phyloP scores from a whole-genome alignment of 1,139 yeast genomes.

The Magnusiomyces ingens region DNA sequence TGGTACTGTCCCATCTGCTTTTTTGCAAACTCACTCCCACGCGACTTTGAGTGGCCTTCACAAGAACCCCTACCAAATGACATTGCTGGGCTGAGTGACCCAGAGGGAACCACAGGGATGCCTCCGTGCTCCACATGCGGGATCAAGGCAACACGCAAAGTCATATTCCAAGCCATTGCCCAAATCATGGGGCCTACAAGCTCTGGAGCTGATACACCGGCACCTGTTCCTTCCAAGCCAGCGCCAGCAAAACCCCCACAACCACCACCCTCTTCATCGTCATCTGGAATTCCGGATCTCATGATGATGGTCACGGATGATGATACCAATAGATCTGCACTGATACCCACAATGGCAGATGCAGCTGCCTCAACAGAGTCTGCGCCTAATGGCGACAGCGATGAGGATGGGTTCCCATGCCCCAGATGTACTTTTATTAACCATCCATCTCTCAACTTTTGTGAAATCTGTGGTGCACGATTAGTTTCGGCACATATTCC shows the following conservation, averaged over 20 bases:
- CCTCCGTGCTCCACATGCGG: constrained; percentile 80
- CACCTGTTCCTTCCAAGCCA: not conserved
- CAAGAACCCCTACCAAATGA: not conserved
- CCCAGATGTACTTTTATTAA: constrained; percentile 80
- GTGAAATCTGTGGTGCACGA: constrained; percentile 82
- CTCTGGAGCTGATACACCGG: not conserved
- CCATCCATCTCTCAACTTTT: constrained; percentile 66
- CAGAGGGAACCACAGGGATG: constrained; percentile 32
- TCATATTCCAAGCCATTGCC: constrained; percentile 29
- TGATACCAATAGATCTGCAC: not conserved
- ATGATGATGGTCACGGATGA: constrained; percentile 1
- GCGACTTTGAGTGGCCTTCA: constrained; percentile 21
- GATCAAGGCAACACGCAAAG: constrained; percentile 40
- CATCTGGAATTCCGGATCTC: not conserved
- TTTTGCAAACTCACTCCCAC: constrained; percentile 48
- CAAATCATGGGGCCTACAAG: constrained; percentile 7
- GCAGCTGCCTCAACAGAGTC: not conserved
- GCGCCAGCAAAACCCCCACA: not conserved
- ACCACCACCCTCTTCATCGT: not conserved
- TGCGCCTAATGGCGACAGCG: not conserved
- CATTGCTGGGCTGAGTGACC: constrained; percentile 18
- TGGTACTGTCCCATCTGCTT: constrained; percentile 89
- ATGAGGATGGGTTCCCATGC: constrained; percentile 45
- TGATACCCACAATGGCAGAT: constrained; percentile 1
- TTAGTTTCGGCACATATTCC: constrained; percentile 36